Evolutionary conservation across 768 basidiomycete genomes (phyloP).

Genomic region (Lanmaoa pseudosensibilis): DNA sequence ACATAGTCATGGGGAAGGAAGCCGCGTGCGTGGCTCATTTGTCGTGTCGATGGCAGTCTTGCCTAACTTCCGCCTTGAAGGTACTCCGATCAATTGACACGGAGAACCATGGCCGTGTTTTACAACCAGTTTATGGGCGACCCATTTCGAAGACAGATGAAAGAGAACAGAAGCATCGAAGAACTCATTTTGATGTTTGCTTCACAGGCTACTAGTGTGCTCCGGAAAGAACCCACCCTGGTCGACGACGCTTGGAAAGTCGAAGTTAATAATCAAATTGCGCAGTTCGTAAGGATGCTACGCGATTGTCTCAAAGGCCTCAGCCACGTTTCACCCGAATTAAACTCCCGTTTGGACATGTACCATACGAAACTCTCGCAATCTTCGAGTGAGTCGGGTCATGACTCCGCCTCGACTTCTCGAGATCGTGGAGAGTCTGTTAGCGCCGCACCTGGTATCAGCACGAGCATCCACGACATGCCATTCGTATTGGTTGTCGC

Average conservation of each 20-base stretch:
- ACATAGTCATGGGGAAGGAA: slow-evolving; percentile 93
- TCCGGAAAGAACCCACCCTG: slow-evolving; percentile 87
- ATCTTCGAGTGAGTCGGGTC: slow-evolving; percentile 61
- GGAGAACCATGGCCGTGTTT: slow-evolving; percentile 89
- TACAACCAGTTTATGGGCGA: slow-evolving; percentile 88
- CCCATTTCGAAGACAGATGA: slow-evolving; percentile 84
- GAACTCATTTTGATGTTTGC: slow-evolving; percentile 97
- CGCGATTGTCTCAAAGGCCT: slow-evolving; percentile 73
- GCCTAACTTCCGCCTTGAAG: slow-evolving; percentile 38
- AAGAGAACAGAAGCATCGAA: slow-evolving; percentile 96
- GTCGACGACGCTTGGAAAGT: slow-evolving; percentile 89
- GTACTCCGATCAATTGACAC: slow-evolving; percentile 86
- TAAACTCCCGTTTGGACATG: slow-evolving; percentile 76
- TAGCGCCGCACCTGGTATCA: slow-evolving; percentile 36
- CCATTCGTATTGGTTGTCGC: slow-evolving; percentile 68
- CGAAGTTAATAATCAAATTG: slow-evolving; percentile 90
- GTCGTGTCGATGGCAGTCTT: slow-evolving; percentile 2
- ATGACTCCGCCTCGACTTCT: slow-evolving; percentile 60
- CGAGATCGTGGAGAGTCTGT: slow-evolving; percentile 55
- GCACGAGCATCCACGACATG: slow-evolving; percentile 69
- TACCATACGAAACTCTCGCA: slow-evolving; percentile 81
- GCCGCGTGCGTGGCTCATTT: slow-evolving; percentile 59
- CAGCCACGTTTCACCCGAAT: slow-evolving; percentile 80
- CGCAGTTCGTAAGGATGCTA: slow-evolving; percentile 82
- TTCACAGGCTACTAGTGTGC: slow-evolving; percentile 79